These are phyloP conservation scores for Pleurotus tuoliensis DNA, from an alignment of 768 basidiomycete species.

Conservation along the genomic window DNA sequence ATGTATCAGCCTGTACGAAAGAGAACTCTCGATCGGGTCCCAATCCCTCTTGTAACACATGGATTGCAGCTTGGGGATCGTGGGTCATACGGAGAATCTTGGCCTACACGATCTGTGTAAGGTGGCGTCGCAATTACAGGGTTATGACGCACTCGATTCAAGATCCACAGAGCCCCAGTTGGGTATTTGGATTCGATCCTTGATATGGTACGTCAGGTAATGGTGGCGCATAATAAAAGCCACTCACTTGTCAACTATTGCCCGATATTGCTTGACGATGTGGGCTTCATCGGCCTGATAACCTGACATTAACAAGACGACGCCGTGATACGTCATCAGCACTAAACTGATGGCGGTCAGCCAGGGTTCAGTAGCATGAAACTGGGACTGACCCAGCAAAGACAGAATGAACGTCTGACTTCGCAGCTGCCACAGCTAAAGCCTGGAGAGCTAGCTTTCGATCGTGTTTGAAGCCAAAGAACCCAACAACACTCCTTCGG, in stretches of 20 bases:
- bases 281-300: constrained; percentile 72
- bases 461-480: constrained; percentile 75
- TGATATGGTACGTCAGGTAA: background rate
- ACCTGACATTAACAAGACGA: constrained; percentile 65
- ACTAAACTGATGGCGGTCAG: constrained; percentile 43
- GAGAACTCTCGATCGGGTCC: constrained; percentile 45
- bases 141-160: constrained; percentile 50
- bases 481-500: constrained; percentile 61
- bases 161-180: constrained; percentile 65
- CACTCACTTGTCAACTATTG: constrained; percentile 61
- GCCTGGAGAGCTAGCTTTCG: constrained; percentile 64
- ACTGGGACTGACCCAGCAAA: constrained; percentile 60
- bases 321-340: constrained; percentile 77
- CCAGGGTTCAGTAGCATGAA: background rate
- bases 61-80: constrained; percentile 63
- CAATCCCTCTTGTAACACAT: constrained; percentile 55
- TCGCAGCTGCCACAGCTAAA: constrained; percentile 61
- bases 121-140: background rate
- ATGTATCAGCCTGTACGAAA: constrained; percentile 70
- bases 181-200: constrained; percentile 61
- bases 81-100: constrained; percentile 72
- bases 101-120: constrained; percentile 37
- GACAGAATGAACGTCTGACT: constrained; percentile 68
- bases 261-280: constrained; percentile 58
- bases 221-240: background rate